These are phyloP conservation scores for Nitzschia sp. DNA, from an alignment of 108 stramenopile species.

Conservation along the genomic window DNA sequence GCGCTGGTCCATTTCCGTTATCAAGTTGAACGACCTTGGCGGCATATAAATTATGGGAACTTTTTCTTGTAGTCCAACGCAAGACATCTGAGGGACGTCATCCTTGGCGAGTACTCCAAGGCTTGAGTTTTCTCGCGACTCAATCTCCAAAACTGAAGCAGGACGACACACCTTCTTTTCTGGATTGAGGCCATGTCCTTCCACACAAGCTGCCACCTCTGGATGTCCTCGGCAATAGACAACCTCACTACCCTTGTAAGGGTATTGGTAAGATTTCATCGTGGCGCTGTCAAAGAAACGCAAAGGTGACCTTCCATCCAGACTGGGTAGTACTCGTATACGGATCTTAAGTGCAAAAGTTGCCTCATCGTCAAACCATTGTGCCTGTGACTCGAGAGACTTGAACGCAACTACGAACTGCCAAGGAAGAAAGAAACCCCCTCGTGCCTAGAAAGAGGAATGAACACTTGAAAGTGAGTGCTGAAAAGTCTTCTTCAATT, in stretches of 20 bases:
- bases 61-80: conserved; percentile 38
- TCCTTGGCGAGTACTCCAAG: conserved; percentile 1
- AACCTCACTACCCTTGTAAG: conserved; percentile 49
- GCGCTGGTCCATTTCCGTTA: not conserved
- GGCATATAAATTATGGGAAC: conserved; percentile 7
- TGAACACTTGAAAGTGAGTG: too few species aligned
- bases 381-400: conserved; percentile 22
- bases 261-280: conserved; percentile 60
- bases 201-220: conserved; percentile 11
- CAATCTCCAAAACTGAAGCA: conserved; percentile 8
- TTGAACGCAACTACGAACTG: conserved; percentile 64
- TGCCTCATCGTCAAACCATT: conserved; percentile 61
- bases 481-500: too few species aligned
- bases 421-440: conserved; percentile 62
- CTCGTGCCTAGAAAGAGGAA: conserved; percentile 37
- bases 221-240: conserved; percentile 43
- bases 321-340: conserved; percentile 35
- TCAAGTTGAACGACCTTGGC: conserved; percentile 5
- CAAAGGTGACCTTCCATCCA: conserved; percentile 43
- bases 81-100: conserved; percentile 31
- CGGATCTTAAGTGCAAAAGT: conserved; percentile 56
- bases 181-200: conserved; percentile 33
- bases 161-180: conserved; percentile 26
- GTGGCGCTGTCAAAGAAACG: conserved; percentile 74
- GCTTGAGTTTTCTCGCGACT: not conserved